These are phyloP conservation scores for Phytomonas sp. DNA, from an alignment of 208 protist genomes.

Conservation along the genomic window DNA sequence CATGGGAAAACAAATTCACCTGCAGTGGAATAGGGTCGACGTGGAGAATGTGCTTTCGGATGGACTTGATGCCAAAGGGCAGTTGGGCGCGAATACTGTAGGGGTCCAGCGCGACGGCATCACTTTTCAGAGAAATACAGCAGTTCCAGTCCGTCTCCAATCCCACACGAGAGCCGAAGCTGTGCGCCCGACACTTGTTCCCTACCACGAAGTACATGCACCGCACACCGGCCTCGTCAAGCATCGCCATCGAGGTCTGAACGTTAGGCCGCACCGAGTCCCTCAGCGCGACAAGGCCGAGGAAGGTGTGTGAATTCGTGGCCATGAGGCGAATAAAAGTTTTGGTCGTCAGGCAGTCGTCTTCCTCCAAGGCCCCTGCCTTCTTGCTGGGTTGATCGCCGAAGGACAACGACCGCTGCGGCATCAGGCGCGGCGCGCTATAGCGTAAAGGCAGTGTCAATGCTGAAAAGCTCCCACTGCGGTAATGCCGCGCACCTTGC, in stretches of 20 bases:
- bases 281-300: constrained; percentile 81
- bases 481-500: not conserved
- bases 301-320: constrained; percentile 78
- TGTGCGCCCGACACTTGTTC: constrained; percentile 84
- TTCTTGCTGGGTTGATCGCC: constrained; percentile 25
- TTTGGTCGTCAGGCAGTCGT: constrained; percentile 41
- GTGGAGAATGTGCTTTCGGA: constrained; percentile 88
- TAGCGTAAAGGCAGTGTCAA: constrained; percentile 18
- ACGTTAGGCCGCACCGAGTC: constrained; percentile 83
- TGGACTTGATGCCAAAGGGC: constrained; percentile 90
- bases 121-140: constrained; percentile 89
- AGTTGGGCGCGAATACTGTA: constrained; percentile 88
- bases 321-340: constrained; percentile 57
- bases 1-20: constrained; percentile 91
- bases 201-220: constrained; percentile 89
- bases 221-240: constrained; percentile 88
- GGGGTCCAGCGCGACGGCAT: constrained; percentile 69
- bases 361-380: constrained; percentile 33
- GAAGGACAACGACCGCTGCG: constrained; percentile 23
- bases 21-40: constrained; percentile 93
- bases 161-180: constrained; percentile 86
- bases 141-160: constrained; percentile 95
- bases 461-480: not conserved
- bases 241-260: constrained; percentile 53
- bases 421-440: constrained; percentile 14